Conservation (phyloP, 1,284 basidiomycete genomes). For the Phellopilus nigrolimitatus region DNA sequence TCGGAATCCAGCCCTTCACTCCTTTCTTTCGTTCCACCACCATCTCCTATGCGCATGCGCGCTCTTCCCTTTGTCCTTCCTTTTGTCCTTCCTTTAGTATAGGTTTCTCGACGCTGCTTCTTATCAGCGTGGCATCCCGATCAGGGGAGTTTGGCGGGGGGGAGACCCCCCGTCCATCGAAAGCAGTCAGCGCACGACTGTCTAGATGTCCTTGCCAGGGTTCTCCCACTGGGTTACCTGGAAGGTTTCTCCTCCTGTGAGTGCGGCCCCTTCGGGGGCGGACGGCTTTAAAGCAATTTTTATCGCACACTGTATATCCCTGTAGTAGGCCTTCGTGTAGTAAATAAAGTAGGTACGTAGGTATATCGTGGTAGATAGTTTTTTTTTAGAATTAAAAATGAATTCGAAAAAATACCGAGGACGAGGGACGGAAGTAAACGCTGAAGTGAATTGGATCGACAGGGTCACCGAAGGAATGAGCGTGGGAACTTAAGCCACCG, state of each 20-base stretch:
- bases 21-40: not conserved
- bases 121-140: not conserved
- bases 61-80: not conserved
- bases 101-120: not conserved
- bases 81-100: not conserved
- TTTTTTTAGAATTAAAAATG: too few relatives aligned
- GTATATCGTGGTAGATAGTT: too few relatives aligned
- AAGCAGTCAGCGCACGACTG: not conserved
- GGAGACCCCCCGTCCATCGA: not conserved
- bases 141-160: not conserved
- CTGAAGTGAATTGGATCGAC: too few relatives aligned
- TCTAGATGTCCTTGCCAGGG: not conserved
- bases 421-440: too few relatives aligned
- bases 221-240: slow-evolving; percentile 1
- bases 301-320: too few relatives aligned
- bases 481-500: not conserved
- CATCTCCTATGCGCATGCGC: not conserved
- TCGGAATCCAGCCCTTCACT: not conserved
- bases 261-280: not conserved
- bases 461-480: too few relatives aligned
- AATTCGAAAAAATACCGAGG: too few relatives aligned
- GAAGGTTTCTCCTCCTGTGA: not conserved
- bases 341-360: too few relatives aligned
- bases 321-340: too few relatives aligned
- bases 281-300: not conserved